phyloP scores from a whole-genome alignment of 139 green algal species.

The Eudorina sp. region DNA sequence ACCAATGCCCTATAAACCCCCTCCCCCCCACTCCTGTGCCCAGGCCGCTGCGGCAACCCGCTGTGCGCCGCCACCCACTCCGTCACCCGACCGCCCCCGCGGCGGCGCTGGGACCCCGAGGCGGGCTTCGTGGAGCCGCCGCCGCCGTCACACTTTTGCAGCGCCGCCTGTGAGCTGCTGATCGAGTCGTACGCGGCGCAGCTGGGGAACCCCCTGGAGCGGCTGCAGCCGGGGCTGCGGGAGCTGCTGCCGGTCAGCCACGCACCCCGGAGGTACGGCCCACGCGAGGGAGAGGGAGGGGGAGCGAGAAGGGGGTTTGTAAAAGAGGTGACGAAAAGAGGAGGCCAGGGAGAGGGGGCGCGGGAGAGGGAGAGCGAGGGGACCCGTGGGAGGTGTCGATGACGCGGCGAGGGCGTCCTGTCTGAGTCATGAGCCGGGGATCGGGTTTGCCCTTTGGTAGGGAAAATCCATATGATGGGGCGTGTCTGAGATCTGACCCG shows the following conservation, averaged over 20 bases:
- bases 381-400: background rate
- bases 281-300: background rate
- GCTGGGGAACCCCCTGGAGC: slow-evolving; percentile 47
- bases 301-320: background rate
- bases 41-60: slow-evolving; percentile 64
- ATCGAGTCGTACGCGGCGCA: background rate
- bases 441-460: no score
- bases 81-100: background rate
- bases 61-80: slow-evolving; percentile 35
- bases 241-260: slow-evolving; percentile 40
- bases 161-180: slow-evolving; percentile 24
- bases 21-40: no score
- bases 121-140: slow-evolving; percentile 6
- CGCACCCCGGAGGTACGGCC: slow-evolving; percentile 16
- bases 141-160: slow-evolving; percentile 47
- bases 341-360: background rate
- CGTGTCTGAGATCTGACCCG: background rate
- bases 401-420: background rate
- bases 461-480: background rate
- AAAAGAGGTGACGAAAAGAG: background rate
- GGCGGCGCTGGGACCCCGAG: slow-evolving; percentile 12
- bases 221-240: slow-evolving; percentile 27
- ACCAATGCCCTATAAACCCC: no score
- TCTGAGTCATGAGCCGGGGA: no score
- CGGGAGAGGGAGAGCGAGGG: background rate